Percentiles rank a stretch among this genome's conserved stretches.
Evolutionary conservation across 768 basidiomycete genomes (phyloP).

Genomic region (Agaricus blazei): DNA sequence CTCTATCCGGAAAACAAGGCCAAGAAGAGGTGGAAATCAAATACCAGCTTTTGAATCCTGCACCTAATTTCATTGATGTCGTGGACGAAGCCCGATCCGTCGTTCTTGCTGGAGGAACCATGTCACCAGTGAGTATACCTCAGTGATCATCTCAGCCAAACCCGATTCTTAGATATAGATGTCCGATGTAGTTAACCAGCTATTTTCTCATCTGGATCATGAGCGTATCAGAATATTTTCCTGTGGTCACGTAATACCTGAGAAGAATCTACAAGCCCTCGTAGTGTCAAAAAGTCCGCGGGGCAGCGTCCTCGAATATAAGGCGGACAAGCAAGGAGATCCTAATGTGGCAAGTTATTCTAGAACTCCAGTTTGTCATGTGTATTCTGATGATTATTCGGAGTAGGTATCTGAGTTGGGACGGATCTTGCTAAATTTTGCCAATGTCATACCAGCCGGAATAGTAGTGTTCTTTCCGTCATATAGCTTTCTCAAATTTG

Average conservation of each 20-base stretch:
- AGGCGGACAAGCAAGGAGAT: slow-evolving; percentile 69
- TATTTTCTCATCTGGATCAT: slow-evolving; percentile 62
- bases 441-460: slow-evolving; percentile 75
- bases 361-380: background rate
- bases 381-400: slow-evolving; percentile 1
- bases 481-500: slow-evolving; percentile 71
- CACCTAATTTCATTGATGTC: slow-evolving; percentile 80
- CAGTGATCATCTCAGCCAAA: background rate
- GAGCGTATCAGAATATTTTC: slow-evolving; percentile 76
- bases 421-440: slow-evolving; percentile 75
- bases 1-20: slow-evolving; percentile 31
- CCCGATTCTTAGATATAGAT: slow-evolving; percentile 49
- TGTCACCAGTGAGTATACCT: slow-evolving; percentile 79
- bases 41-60: slow-evolving; percentile 91
- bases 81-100: slow-evolving; percentile 77
- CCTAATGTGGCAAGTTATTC: slow-evolving; percentile 46
- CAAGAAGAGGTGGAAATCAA: slow-evolving; percentile 60
- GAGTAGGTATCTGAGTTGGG: slow-evolving; percentile 76
- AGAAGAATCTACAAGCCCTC: slow-evolving; percentile 68
- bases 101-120: slow-evolving; percentile 94
- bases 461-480: slow-evolving; percentile 95
- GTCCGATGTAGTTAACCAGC: slow-evolving; percentile 77
- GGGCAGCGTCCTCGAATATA: slow-evolving; percentile 75
- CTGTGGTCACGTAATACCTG: slow-evolving; percentile 89
- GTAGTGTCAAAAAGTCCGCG: slow-evolving; percentile 72